Conservation (phyloP, 129 eudicot genomes). For the Oenanthe sinensis region DNA sequence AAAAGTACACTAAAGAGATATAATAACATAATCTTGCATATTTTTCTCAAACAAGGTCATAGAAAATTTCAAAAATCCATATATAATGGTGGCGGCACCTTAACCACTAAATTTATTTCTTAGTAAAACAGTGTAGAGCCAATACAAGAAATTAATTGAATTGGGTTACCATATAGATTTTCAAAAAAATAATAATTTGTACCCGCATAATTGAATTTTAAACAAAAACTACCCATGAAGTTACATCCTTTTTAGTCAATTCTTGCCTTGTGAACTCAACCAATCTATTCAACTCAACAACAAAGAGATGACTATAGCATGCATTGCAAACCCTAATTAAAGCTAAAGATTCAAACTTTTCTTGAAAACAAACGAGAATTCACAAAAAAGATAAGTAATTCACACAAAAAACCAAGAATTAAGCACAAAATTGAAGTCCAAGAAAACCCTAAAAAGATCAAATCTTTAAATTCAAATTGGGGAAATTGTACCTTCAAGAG, state of each 20-base stretch:
- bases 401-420: not conserved
- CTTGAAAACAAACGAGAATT: slow-evolving; percentile 7
- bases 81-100: not conserved
- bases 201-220: not conserved
- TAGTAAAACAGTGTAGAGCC: not conserved
- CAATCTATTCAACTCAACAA: not conserved
- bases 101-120: not conserved
- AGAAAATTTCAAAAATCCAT: not conserved
- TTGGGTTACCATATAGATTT: not conserved
- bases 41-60: not conserved
- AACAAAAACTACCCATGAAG: not conserved
- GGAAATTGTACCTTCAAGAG: slow-evolving; percentile 57
- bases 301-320: not conserved
- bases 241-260: not conserved
- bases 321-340: slow-evolving; percentile 37
- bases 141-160: not conserved
- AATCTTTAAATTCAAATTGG: not conserved
- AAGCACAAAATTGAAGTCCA: not conserved
- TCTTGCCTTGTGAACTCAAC: not conserved
- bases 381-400: slow-evolving; percentile 6
- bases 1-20: not conserved
- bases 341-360: slow-evolving; percentile 12
- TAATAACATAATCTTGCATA: not conserved
- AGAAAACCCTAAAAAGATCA: not conserved
- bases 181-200: not conserved